Base-by-base conservation (phyloP, 495 filamentous ascomycete species). In the Monascus purpureus region DNA sequence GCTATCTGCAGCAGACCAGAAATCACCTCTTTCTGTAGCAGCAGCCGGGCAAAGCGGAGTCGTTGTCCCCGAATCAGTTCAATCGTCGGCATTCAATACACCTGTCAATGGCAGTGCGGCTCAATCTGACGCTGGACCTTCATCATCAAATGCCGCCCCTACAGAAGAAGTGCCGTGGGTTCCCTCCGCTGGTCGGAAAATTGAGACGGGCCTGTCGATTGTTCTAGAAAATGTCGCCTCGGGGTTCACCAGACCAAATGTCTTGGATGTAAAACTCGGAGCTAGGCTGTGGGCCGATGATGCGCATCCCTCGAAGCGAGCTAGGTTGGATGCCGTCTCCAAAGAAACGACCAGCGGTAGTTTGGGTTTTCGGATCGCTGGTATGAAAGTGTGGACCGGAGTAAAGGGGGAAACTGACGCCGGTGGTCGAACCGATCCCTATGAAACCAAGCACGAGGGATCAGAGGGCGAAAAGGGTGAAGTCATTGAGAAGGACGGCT, bases 191-290 rank as follows among this genome's bases (percentile, higher is more conserved):
- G 67, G 66, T 9, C 61, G 65, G 24, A 74, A 75, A 46, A 72
- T 82, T 28, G 59, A 70, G 16, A 93, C 85, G 1, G 75, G 80
- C 17, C 53, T 71, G 24, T 83, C 82, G 3, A 80, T 97, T 24
- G 84, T 93, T 19, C 62, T 97, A 25, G 78, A 90, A 44, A 96
- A 94, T 50, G 67, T 86, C 1, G 77, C 87, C 7, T 65, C 72
- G 31, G 82, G 82, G 13, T 96, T 84, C 62, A 72, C 67, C 32
- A 71, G 75, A 36, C 82, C 92, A 9, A 95, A 95, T 45, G 84
- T 96, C n/a, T 57, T 97, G 36, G 90, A 97, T 46, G 69, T 93
- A 38, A 97, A 97, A 51, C 72, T 97, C 20, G 90, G 90, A 15
- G 69, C 74, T 17, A 70, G 78, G 31, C 57, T 97, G 13, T 96